Percentiles rank a stretch among this genome's conserved stretches.
Evolutionary conservation across 139 green algal genomes (phyloP).

Genomic region (Chlorella vulgaris): DNA sequence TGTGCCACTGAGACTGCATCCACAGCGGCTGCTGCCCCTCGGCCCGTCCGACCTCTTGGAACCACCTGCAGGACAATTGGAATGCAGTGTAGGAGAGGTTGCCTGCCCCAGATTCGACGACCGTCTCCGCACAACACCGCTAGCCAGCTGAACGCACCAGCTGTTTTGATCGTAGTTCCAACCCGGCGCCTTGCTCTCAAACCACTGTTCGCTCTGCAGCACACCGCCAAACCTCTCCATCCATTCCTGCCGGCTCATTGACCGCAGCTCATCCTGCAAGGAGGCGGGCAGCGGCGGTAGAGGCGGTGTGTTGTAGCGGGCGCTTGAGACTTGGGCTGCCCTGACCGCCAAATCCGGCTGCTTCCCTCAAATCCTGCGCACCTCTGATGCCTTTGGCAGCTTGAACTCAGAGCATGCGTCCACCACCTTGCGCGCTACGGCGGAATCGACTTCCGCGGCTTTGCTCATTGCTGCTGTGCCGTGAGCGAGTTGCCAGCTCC

Average conservation of each 20-base stretch:
- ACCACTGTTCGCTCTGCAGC: conserved; percentile 37
- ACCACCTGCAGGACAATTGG: conserved; percentile 23
- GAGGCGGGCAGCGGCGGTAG: background rate
- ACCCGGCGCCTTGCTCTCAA: conserved; percentile 29
- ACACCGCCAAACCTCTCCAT: conserved; percentile 38
- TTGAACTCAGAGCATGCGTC: conserved; percentile 33
- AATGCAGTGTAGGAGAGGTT: no score
- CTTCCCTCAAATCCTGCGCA: no score
- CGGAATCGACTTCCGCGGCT: conserved; percentile 12
- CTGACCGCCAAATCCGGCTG: no score
- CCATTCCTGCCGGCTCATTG: conserved; percentile 42
- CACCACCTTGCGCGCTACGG: conserved; percentile 10
- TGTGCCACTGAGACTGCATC: conserved; percentile 45
- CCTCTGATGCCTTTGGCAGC: conserved; percentile 17
- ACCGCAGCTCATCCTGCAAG: conserved; percentile 20
- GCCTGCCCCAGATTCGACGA: no score
- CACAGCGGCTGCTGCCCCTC: conserved; percentile 41
- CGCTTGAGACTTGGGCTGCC: no score
- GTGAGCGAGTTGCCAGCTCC: background rate
- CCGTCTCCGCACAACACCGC: no score
- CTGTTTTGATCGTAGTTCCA: conserved; percentile 38
- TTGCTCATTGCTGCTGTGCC: conserved; percentile 3
- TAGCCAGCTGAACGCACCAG: no score
- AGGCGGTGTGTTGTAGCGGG: background rate
- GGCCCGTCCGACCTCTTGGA: conserved; percentile 22